Percentiles rank a stretch among this genome's conserved stretches.
phyloP scores from a whole-genome alignment of 768 basidiomycete genomes.

The Butyriboletus loyo region DNA sequence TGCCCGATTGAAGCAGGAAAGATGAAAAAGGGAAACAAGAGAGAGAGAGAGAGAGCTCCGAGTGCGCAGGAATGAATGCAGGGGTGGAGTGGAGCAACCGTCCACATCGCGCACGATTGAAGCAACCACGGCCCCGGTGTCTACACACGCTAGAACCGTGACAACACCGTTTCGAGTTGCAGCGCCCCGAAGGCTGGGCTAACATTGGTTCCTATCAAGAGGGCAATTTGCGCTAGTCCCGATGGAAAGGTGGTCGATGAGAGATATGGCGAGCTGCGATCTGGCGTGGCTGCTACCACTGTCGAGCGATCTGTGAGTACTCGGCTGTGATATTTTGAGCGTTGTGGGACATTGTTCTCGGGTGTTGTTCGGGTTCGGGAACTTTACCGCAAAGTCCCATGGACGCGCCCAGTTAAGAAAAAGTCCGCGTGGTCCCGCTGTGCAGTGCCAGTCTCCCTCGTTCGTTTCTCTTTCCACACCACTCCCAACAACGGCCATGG shows the following conservation, averaged over 20 bases:
- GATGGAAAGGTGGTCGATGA: background rate
- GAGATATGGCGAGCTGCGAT: background rate
- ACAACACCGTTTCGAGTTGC: constrained; percentile 5
- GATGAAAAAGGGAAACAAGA: background rate
- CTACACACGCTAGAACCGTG: background rate
- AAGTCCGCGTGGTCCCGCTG: constrained; percentile 2
- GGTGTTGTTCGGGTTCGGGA: too few species aligned
- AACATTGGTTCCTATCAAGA: background rate
- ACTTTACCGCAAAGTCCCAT: too few species aligned
- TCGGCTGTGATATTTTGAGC: too few species aligned
- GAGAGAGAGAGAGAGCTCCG: background rate
- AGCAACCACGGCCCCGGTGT: background rate
- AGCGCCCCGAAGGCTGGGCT: background rate
- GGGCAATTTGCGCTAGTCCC: background rate
- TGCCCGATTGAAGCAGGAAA: constrained; percentile 6
- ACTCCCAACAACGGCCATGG: constrained; percentile 34
- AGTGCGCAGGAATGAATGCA: constrained; percentile 7
- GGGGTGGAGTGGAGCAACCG: constrained; percentile 10
- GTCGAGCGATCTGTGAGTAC: background rate
- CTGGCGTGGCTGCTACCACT: background rate
- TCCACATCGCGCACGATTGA: background rate
- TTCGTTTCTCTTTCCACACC: constrained; percentile 4
- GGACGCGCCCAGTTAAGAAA: background rate
- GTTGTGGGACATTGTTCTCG: too few species aligned
- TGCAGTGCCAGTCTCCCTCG: background rate